phyloP scores from a whole-genome alignment of 2,329 filamentous ascomycete species.

The Camptophora hylomeconis region DNA sequence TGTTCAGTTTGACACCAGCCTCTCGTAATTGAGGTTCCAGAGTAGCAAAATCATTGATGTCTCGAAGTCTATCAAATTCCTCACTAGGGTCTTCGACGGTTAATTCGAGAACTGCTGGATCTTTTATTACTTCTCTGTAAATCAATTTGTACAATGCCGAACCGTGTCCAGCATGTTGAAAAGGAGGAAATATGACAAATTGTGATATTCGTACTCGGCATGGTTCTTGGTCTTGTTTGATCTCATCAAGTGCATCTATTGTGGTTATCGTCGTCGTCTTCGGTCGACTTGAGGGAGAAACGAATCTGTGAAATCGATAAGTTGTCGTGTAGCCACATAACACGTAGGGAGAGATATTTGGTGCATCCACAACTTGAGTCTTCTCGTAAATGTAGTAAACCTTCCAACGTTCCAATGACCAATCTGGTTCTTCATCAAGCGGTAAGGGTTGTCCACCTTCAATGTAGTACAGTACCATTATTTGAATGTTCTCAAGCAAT shows the following conservation, averaged over 20 bases:
- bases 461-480: conserved; percentile 76
- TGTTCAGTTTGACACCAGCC: conserved; percentile 34
- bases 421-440: conserved; percentile 57
- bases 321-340: conserved; percentile 85
- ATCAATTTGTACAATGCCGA: conserved; percentile 69
- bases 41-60: conserved; percentile 46
- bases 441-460: conserved; percentile 77
- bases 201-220: conserved; percentile 80
- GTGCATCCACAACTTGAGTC: conserved; percentile 24
- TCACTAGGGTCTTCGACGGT: conserved; percentile 87
- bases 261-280: conserved; percentile 22
- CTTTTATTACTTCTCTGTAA: conserved; percentile 54
- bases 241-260: conserved; percentile 27
- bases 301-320: conserved; percentile 64
- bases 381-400: conserved; percentile 75
- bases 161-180: conserved; percentile 69
- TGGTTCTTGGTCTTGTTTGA: conserved; percentile 49
- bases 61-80: conserved; percentile 51
- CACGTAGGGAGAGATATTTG: conserved; percentile 50
- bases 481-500: conserved; percentile 67
- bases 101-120: conserved; percentile 62
- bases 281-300: conserved; percentile 36
- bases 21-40: conserved; percentile 39
- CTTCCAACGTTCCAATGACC: conserved; percentile 70
- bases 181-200: conserved; percentile 80